Conservation (phyloP, 1,284 basidiomycete species). For the Hemileia vastatrix region DNA sequence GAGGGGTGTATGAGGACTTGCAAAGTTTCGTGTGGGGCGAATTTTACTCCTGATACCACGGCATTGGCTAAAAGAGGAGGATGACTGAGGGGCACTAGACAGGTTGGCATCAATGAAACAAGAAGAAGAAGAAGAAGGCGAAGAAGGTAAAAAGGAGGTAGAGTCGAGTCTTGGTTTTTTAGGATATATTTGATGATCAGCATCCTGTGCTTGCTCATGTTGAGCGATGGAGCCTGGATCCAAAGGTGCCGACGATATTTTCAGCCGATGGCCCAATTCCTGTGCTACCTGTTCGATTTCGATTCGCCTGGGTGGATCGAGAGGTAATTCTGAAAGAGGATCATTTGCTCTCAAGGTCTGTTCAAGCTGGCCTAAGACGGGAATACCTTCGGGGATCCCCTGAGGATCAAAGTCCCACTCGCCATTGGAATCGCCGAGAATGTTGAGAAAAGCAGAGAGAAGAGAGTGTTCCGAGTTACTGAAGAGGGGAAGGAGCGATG, state of each 20-base stretch:
- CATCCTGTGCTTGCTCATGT: no score
- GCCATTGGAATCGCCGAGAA: conserved; percentile 13
- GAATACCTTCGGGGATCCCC: conserved; percentile 20
- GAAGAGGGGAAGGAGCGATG: conserved; percentile 11
- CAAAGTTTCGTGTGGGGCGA: not conserved
- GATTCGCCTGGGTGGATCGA: no score
- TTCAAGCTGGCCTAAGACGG: conserved; percentile 9
- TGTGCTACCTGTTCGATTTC: conserved; percentile 9
- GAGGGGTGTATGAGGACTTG: not conserved
- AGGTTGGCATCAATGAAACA: not conserved
- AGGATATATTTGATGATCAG: no score
- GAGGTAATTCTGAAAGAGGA: no score
- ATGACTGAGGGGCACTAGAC: not conserved
- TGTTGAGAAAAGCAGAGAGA: conserved; percentile 14
- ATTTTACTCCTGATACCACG: not conserved
- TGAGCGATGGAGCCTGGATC: no score
- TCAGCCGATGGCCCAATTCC: conserved; percentile 2
- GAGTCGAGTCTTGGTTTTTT: no score
- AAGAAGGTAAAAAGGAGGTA: not conserved
- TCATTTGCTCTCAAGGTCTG: not conserved
- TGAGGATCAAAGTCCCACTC: conserved; percentile 21
- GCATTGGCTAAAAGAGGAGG: no score
- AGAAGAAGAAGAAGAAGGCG: not conserved
- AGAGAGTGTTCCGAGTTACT: conserved; percentile 12
- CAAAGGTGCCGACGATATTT: conserved; percentile 1